A percentile compares a stretch with the other conserved stretches of the same genome.
Conservation (phyloP, 371 early-diverging fungal genomes). For the Rhizopus sp. region DNA sequence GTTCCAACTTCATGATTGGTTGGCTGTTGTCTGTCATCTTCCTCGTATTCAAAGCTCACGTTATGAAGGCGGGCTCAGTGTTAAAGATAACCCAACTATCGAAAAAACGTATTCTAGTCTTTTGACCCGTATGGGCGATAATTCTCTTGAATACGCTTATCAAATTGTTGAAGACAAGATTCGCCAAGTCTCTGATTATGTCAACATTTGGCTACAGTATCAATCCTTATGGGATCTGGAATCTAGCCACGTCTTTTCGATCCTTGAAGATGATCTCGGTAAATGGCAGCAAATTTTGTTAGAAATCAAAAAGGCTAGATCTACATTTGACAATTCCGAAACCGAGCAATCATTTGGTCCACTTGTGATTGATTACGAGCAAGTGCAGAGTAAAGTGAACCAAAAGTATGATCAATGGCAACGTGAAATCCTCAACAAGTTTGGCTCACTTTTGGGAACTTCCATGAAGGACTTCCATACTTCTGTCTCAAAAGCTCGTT, state of each 20-base stretch:
- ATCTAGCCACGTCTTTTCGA: slow-evolving; percentile 75
- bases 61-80: slow-evolving; percentile 82
- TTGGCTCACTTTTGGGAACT: slow-evolving; percentile 80
- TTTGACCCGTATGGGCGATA: slow-evolving; percentile 72
- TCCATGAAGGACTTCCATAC: slow-evolving; percentile 87
- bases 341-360: slow-evolving; percentile 88
- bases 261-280: slow-evolving; percentile 89
- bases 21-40: slow-evolving; percentile 77
- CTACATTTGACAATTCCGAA: slow-evolving; percentile 95
- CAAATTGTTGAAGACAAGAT: slow-evolving; percentile 82
- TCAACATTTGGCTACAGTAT: slow-evolving; percentile 95
- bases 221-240: slow-evolving; percentile 98
- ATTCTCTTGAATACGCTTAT: slow-evolving; percentile 78
- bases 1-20: slow-evolving; percentile 90
- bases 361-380: slow-evolving; percentile 92
- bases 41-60: slow-evolving; percentile 87
- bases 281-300: slow-evolving; percentile 94
- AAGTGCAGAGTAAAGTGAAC: slow-evolving; percentile 97
- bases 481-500: slow-evolving; percentile 77
- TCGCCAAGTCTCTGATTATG: slow-evolving; percentile 80
- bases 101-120: slow-evolving; percentile 74
- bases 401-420: slow-evolving; percentile 98
- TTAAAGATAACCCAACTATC: slow-evolving; percentile 53
- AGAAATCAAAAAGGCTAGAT: slow-evolving; percentile 93
- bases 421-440: slow-evolving; percentile 90